Conservation (phyloP, 208 protist genomes). For the Crithidia brevicula region DNA sequence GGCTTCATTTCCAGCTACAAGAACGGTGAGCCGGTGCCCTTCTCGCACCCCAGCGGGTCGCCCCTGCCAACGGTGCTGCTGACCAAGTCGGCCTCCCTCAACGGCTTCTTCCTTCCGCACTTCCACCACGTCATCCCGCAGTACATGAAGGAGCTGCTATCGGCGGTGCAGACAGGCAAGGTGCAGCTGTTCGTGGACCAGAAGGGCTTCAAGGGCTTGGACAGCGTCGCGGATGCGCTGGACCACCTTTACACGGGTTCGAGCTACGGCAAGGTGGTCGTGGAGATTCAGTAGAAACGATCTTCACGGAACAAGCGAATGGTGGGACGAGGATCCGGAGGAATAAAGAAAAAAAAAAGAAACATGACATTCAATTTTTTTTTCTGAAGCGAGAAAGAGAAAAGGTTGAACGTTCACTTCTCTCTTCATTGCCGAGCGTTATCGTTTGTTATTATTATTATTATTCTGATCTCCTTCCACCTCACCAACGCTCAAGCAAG, state of each 20-base stretch:
- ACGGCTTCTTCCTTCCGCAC: constrained; percentile 60
- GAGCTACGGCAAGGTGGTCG: constrained; percentile 68
- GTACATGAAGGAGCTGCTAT: constrained; percentile 40
- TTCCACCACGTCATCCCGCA: constrained; percentile 19
- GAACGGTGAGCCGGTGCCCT: constrained; percentile 33
- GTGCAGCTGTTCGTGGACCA: constrained; percentile 43
- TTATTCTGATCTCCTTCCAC: no score
- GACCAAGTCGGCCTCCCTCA: constrained; percentile 38
- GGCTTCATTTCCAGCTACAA: constrained; percentile 80
- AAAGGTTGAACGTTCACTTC: no score
- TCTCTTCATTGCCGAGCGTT: no score
- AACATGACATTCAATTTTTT: no score
- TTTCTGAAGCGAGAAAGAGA: no score
- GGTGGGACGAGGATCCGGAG: no score
- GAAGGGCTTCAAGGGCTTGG: constrained; percentile 61
- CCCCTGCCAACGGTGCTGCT: constrained; percentile 33
- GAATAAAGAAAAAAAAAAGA: no score
- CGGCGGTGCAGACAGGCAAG: constrained; percentile 22
- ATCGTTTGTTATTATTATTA: no score
- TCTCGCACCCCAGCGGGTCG: constrained; percentile 24
- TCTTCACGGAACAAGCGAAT: background rate
- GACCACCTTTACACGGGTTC: constrained; percentile 70
- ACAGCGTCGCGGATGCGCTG: constrained; percentile 60
- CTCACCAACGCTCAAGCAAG: no score
- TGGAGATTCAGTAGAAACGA: constrained; percentile 24